phyloP scores from a whole-genome alignment of 805 yeast species.

The Tetrapisispora namnaoensis region DNA sequence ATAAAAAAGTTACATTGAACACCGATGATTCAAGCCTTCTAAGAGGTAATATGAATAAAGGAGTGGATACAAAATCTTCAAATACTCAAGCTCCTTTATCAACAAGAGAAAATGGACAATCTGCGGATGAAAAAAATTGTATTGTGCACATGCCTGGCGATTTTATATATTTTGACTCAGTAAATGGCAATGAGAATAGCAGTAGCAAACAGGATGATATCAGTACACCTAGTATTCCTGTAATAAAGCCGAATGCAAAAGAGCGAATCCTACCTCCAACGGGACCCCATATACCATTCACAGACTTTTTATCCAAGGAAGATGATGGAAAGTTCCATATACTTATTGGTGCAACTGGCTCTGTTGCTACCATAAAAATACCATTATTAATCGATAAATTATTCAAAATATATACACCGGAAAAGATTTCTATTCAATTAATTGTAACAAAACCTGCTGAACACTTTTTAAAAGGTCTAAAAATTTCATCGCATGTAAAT shows the following conservation, averaged over 20 bases:
- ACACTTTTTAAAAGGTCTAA: slow-evolving; percentile 54
- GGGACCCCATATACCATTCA: slow-evolving; percentile 60
- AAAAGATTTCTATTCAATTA: slow-evolving; percentile 70
- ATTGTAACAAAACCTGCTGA: slow-evolving; percentile 72
- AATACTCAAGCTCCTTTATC: neutral
- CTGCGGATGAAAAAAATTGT: slow-evolving; percentile 22
- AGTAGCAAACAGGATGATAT: neutral
- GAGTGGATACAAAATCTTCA: neutral
- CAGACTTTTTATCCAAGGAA: slow-evolving; percentile 55
- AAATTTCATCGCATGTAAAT: slow-evolving; percentile 63
- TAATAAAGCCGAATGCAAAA: slow-evolving; percentile 27
- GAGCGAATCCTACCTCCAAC: slow-evolving; percentile 42
- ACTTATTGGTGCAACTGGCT: slow-evolving; percentile 86
- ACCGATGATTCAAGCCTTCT: neutral
- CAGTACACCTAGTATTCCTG: slow-evolving; percentile 8
- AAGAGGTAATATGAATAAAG: neutral
- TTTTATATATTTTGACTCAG: slow-evolving; percentile 22
- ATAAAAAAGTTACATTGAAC: neutral
- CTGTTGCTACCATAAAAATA: slow-evolving; percentile 91
- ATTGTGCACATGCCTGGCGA: slow-evolving; percentile 31
- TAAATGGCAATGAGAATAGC: neutral
- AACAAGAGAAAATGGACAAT: slow-evolving; percentile 2
- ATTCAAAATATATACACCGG: slow-evolving; percentile 65
- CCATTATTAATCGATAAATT: slow-evolving; percentile 83
- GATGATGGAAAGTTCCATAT: slow-evolving; percentile 85